These are phyloP conservation scores for Pyrus pyrifolia DNA, from an alignment of 306 rosid genomes.

Conservation along the genomic window DNA sequence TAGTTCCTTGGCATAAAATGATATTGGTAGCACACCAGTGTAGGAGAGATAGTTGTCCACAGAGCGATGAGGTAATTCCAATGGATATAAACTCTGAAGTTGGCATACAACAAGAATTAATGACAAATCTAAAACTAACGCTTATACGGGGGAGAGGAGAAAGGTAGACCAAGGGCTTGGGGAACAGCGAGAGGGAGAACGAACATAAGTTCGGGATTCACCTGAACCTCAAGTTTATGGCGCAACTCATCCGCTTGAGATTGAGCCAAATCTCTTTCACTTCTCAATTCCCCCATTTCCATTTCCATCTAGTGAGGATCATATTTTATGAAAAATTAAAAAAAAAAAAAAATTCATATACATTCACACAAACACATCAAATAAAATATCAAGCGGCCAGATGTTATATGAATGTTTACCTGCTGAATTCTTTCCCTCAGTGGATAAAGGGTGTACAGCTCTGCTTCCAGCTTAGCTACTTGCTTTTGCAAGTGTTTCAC, in stretches of 20 bases:
- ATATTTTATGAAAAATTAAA: neutral
- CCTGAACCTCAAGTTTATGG: slow-evolving; percentile 42
- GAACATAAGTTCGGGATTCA: slow-evolving; percentile 51
- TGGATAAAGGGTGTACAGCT: slow-evolving; percentile 78
- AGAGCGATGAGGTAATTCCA: slow-evolving; percentile 42
- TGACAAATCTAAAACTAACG: neutral
- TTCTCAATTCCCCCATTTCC: slow-evolving; percentile 85
- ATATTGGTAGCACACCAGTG: slow-evolving; percentile 27
- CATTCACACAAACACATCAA: neutral
- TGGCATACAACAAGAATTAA: neutral
- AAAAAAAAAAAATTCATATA: too few species aligned
- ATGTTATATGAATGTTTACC: slow-evolving; percentile 32
- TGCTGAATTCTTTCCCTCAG: slow-evolving; percentile 73
- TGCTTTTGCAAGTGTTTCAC: slow-evolving; percentile 89
- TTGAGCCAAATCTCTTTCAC: slow-evolving; percentile 78
- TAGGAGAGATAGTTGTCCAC: slow-evolving; percentile 74
- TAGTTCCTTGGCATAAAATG: too few species aligned
- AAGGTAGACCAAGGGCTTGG: neutral
- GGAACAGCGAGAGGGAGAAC: neutral
- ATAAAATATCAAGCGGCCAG: neutral
- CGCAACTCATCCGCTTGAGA: slow-evolving; percentile 74
- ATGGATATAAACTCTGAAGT: slow-evolving; percentile 43
- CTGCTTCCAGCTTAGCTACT: slow-evolving; percentile 91
- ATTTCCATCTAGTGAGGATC: slow-evolving; percentile 59
- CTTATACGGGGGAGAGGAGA: too few species aligned